Evolutionary conservation across 192 early-diverging fungal genomes (phyloP), one percentile per base, ranked within the genome.

Genomic region (Hyaloraphidium curvatum): DNA sequence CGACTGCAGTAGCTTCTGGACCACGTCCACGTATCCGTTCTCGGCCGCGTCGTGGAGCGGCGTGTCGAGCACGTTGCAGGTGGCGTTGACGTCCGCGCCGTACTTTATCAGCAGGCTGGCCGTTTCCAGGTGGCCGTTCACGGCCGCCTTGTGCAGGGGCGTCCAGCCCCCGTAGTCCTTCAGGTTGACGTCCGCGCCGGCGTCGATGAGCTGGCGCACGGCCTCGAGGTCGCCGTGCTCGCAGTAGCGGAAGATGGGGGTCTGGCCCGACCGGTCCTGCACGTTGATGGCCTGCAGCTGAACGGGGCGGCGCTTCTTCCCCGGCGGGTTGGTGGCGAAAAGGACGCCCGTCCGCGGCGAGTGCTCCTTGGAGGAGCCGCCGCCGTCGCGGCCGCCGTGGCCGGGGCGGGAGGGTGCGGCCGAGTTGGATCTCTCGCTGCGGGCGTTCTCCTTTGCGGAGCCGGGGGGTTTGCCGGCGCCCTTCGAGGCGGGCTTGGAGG

Each of bases 151-250:
- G 55, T 78, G 76, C 22, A 78, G 43, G 1, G 74, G 67, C 11
- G 74, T 71, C 61, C 64, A 77, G 0, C 74, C 76, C 1, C 74
- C 76, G 50, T 78, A n/a, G 52, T 77, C 74, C 40, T 63, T 57
- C 23, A 62, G 54, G 50, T 62, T 52, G n/a, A 73, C 57, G 35
- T 76, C 63, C 4, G 74, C 74, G n/a, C 76, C 74, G 4, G 56
- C 56, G 14, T 52, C 31, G 23, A 78, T 43, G 28, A 78, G 59
- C 5, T 64, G 56, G 14, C 30, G 40, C 29, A 61, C 61, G 23
- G 70, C 33, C 23, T 28, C 39, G n/a, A 60, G 17, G 51, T 78
- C 71, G 4, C 71, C 72, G 25, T 26, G 40, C 0, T 50, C 41
- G 1, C 63, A 65, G 57, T 52, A 67, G 40, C 62, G 58, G 53